Base-by-base conservation (phyloP, 1,139 yeast genomes). In the Taphrina communis region DNA sequence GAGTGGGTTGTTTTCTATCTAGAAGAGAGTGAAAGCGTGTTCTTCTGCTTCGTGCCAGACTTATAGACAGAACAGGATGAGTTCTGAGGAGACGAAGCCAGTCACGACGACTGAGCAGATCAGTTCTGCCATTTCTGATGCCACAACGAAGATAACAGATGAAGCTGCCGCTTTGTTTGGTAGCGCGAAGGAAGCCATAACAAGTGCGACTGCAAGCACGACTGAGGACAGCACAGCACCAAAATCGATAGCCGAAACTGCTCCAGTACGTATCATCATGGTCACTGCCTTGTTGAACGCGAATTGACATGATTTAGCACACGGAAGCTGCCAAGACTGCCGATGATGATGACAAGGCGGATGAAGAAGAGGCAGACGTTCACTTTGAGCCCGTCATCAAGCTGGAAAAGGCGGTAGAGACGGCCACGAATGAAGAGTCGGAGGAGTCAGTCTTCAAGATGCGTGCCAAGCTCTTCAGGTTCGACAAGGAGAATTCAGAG, bases 371-470 rank as follows among this genome's bases (percentile, higher is more conserved):
- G 73, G 93, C 91, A 72, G 98, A 94, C 76, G 95, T 94, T 71
- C 97, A 94, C 80, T 95, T 94, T 76, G 97, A 94, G 82, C 99
- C 99, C 69, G 83, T 94, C 74, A 97, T 94, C 72, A 90, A 90
- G 80, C 86, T 94, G 76, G 97, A 93, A 82, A 63, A 63, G 53
- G 89, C 90, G 80, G 98, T 94, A 68, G 98, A 94, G 38, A 97
- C 93, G 74, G 93, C 92, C 83, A 93, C 98, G 76, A 90, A 92
- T 81, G 99, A 94, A 82, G 99, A 94, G 81, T 86, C 92, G 73
- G 99, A 94, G 82, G 96, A 91, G 72, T 93, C 89, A 41, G 80
- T 89, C 74, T 89, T 83, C 82, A 94, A 94, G 77, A 78, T 79
- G 78, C 82, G 99, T 79, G 98, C 99, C 75, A 95, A 94, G 82